Conservation (phyloP, 345 rosid species). For the Ceriops zippeliana region DNA sequence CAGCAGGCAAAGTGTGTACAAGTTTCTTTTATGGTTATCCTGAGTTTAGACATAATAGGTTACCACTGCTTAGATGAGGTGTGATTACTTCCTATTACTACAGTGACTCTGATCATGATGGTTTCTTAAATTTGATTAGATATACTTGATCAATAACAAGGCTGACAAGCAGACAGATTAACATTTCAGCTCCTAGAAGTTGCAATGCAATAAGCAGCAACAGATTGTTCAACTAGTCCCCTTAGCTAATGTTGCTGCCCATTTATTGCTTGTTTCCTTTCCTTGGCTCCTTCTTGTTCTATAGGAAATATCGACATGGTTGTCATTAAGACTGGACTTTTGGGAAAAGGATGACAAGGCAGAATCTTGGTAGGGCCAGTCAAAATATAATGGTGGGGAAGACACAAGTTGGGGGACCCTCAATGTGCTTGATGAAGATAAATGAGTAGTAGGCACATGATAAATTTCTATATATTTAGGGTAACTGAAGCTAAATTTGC, state of each 20-base stretch:
- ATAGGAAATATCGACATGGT: conserved; percentile 74
- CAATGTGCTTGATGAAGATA: conserved; percentile 78
- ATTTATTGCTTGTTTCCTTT: neutral
- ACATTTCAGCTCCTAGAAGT: conserved; percentile 88
- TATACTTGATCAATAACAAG: no score
- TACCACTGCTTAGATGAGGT: no score
- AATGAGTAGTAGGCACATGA: neutral
- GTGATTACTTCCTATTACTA: neutral
- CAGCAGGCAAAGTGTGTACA: no score
- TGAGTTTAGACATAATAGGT: no score
- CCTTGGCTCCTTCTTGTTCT: neutral
- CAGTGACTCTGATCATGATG: conserved; percentile 5
- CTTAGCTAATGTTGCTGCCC: neutral
- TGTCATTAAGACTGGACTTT: conserved; percentile 86
- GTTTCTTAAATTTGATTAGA: conserved; percentile 3
- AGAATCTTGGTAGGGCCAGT: conserved; percentile 48
- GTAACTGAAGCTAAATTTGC: neutral
- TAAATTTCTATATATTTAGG: neutral
- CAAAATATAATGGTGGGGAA: conserved; percentile 61
- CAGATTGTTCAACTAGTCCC: conserved; percentile 86
- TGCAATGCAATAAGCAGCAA: conserved; percentile 98
- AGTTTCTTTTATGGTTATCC: no score
- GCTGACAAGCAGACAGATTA: conserved; percentile 46
- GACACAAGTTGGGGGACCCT: conserved; percentile 67
- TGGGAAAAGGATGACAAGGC: conserved; percentile 85